A percentile compares a stretch with the other conserved stretches of the same genome.
Evolutionary conservation across 768 basidiomycete species (phyloP).

Genomic region (Chiua virens): DNA sequence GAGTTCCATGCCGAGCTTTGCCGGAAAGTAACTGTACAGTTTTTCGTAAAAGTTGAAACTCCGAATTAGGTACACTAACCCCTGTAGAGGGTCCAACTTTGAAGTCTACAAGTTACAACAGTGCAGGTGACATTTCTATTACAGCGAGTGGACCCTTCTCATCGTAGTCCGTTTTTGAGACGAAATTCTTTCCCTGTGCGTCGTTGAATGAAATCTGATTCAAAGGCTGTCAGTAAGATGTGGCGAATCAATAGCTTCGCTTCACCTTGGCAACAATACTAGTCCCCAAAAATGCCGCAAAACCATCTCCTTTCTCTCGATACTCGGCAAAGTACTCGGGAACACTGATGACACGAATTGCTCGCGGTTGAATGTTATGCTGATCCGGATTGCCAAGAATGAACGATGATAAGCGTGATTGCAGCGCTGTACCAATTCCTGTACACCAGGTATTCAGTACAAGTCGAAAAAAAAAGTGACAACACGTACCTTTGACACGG

Average conservation of each 20-base stretch:
- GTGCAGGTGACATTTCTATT: constrained; percentile 73
- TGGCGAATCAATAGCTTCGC: constrained; percentile 3
- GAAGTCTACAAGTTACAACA: constrained; percentile 55
- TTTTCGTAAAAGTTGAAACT: constrained; percentile 21
- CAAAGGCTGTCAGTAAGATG: not conserved
- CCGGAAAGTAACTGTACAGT: constrained; percentile 32
- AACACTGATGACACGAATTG: constrained; percentile 59
- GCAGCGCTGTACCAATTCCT: constrained; percentile 70
- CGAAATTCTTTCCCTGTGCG: constrained; percentile 61
- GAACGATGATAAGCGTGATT: constrained; percentile 67
- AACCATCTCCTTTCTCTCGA: constrained; percentile 78
- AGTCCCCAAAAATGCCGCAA: constrained; percentile 78
- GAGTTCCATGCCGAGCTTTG: constrained; percentile 16
- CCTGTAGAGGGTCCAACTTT: not conserved
- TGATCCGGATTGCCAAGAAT: constrained; percentile 61
- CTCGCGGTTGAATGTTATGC: constrained; percentile 65
- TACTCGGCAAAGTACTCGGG: constrained; percentile 94
- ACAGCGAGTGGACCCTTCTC: constrained; percentile 71
- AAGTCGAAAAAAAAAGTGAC: not conserved
- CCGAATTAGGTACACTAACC: constrained; percentile 15
- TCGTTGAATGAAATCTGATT: constrained; percentile 75
- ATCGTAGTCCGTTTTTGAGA: constrained; percentile 78
- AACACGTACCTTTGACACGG: constrained; percentile 63
- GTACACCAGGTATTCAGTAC: constrained; percentile 2
- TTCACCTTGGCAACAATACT: constrained; percentile 83